Evolutionary conservation across 164 flowering plant genomes (phyloP), one percentile per base, ranked within the genome.

Genomic region (Dillenia turbinata): DNA sequence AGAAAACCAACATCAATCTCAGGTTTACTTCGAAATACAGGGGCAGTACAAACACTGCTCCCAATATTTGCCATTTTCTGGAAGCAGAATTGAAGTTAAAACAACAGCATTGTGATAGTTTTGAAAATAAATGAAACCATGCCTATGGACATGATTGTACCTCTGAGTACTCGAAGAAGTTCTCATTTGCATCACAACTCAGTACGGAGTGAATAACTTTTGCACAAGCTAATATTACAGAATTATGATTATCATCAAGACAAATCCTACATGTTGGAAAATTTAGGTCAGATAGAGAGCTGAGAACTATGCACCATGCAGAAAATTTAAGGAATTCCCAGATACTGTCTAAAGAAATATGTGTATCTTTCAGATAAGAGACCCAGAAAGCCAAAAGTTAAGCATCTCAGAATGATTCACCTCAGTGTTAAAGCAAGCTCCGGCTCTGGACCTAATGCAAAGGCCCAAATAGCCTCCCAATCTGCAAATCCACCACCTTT

Each of bases 391-490:
- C 22, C 33, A 59, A 13, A 59, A 59, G 17, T 11, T 12, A n/a
- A 57, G 2, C 17, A 52, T 52, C 9, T 52, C 55, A 52, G 15
- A 15, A 55, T 45, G 54, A 54, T 24, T 70, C 46, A 90, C 97
- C 97, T 90, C 50, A 90, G 70, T 22, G 91, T 73, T 59, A 95
- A 83, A 70, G 80, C 84, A 73, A 95, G 97, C 69, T 90, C 96
- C 55, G 97, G 97, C 70, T 92, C 97, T 47, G 99, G 99, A 61
- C 99, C 97, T 59, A 95, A 82, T n/a, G 92, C 85, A 79, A 65
- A 95, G 52, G 96, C 92, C 99, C 97, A 95, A 59, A 92, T 71
- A 68, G 97, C 97, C 72, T 83, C 90, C 96, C 94, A 95, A 66
- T 95, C 97, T 77, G 75, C 66, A 60, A 44, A 56, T 12, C 62